phyloP scores from a whole-genome alignment of 108 stramenopile genomes.

The Pseudonitzschia multiseries region DNA sequence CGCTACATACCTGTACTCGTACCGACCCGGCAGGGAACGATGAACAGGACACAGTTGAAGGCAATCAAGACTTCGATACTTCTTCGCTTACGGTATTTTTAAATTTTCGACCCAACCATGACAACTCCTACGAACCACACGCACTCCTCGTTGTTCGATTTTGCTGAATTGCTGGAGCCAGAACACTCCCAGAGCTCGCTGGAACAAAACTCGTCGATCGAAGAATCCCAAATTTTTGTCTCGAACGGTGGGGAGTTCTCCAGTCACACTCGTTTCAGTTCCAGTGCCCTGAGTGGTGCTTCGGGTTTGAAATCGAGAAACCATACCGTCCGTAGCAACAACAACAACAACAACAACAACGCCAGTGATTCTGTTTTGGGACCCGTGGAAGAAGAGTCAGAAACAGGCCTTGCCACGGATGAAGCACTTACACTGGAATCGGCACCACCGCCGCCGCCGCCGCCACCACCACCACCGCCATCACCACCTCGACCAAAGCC shows the following conservation, averaged over 20 bases:
- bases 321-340: no score
- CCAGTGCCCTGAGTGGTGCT: slow-evolving; percentile 3
- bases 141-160: neutral
- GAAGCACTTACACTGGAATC: neutral
- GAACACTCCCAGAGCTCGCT: slow-evolving; percentile 11
- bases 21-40: no score
- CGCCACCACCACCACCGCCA: neutral
- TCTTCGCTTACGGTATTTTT: neutral
- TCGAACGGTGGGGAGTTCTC: neutral
- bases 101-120: neutral
- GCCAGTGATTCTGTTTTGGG: neutral
- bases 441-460: neutral
- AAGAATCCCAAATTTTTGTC: slow-evolving; percentile 15
- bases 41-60: no score
- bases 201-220: slow-evolving; percentile 18
- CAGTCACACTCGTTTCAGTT: slow-evolving; percentile 11
- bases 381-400: slow-evolving; percentile 5
- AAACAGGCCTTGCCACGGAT: neutral
- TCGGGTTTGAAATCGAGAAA: neutral
- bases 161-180: neutral
- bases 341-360: neutral
- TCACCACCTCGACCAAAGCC: neutral
- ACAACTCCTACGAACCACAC: slow-evolving; percentile 19
- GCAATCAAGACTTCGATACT: no score
- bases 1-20: no score